phyloP scores from a whole-genome alignment of 2,329 filamentous ascomycete genomes.

The Rhynchosporium graminicola region DNA sequence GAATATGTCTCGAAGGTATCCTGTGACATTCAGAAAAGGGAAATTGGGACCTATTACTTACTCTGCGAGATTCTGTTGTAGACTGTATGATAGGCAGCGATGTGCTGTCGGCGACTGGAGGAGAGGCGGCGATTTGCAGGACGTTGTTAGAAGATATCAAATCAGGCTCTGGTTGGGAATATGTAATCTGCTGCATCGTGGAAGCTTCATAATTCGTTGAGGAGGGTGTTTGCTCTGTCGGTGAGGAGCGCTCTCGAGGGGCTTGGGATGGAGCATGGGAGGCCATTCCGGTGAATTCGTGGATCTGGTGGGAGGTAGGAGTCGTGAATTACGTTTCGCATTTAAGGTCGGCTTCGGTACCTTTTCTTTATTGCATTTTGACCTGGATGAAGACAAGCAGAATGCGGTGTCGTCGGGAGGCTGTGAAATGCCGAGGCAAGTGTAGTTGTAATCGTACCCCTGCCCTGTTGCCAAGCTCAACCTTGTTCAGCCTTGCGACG shows the following conservation, averaged over 20 bases:
- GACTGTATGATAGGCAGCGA: not conserved
- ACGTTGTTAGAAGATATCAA: conserved; percentile 10
- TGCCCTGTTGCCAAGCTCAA: conserved; percentile 5
- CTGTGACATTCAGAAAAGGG: no score
- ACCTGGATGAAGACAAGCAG: not conserved
- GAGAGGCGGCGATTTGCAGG: not conserved
- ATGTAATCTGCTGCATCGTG: not conserved
- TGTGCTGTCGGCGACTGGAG: conserved; percentile 1
- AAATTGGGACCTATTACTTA: no score
- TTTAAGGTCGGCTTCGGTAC: no score
- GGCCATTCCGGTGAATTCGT: conserved; percentile 15
- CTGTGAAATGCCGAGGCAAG: conserved; percentile 8
- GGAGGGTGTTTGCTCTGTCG: conserved; percentile 16
- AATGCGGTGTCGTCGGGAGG: not conserved
- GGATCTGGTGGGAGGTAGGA: not conserved
- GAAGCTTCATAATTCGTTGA: conserved; percentile 10
- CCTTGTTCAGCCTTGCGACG: not conserved
- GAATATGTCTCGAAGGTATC: no score
- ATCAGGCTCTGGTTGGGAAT: not conserved
- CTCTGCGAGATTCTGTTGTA: conserved; percentile 40
- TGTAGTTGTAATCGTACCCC: not conserved
- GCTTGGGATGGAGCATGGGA: conserved; percentile 23
- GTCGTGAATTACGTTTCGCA: no score
- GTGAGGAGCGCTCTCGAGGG: conserved; percentile 20
- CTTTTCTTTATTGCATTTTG: not conserved